Evolutionary conservation across 495 filamentous ascomycete species (phyloP).

Genomic region (Daldinia bambusicola): DNA sequence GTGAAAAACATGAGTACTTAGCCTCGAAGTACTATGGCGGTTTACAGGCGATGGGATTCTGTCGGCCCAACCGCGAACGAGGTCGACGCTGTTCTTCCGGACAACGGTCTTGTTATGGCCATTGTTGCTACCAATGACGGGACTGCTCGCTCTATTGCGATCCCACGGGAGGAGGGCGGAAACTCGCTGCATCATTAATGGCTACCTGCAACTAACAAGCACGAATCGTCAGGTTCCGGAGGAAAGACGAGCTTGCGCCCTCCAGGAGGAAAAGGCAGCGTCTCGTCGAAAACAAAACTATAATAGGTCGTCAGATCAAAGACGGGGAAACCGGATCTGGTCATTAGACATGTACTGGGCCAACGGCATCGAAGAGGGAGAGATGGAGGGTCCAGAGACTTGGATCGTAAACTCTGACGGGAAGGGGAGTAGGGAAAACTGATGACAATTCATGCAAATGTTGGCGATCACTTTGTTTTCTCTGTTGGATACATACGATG

Average conservation of each 20-base stretch:
- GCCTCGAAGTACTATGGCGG: constrained; percentile 47
- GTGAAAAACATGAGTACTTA: constrained; percentile 75
- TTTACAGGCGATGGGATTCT: constrained; percentile 54
- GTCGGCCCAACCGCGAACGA: constrained; percentile 60
- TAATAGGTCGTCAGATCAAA: constrained; percentile 19
- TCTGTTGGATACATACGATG: constrained; percentile 34
- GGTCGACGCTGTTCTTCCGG: constrained; percentile 50
- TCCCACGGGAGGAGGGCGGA: constrained; percentile 64
- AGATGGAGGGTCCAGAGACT: constrained; percentile 24
- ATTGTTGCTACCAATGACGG: constrained; percentile 26
- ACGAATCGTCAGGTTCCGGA: constrained; percentile 37
- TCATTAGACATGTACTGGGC: constrained; percentile 29
- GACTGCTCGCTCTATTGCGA: constrained; percentile 50
- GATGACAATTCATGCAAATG: constrained; percentile 38
- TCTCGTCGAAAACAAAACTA: constrained; percentile 31
- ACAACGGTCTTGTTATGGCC: constrained; percentile 21
- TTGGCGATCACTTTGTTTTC: constrained; percentile 20
- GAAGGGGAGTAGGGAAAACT: constrained; percentile 33
- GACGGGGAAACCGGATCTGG: constrained; percentile 17
- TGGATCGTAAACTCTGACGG: constrained; percentile 26
- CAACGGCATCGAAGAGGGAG: constrained; percentile 31
- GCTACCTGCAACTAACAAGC: constrained; percentile 39
- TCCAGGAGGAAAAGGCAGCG: constrained; percentile 23
- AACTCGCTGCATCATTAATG: constrained; percentile 58
- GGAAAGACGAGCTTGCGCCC: constrained; percentile 20